Conservation (phyloP, 2,329 filamentous ascomycete species). For the Graphilbum ipis-grandicollis region DNA sequence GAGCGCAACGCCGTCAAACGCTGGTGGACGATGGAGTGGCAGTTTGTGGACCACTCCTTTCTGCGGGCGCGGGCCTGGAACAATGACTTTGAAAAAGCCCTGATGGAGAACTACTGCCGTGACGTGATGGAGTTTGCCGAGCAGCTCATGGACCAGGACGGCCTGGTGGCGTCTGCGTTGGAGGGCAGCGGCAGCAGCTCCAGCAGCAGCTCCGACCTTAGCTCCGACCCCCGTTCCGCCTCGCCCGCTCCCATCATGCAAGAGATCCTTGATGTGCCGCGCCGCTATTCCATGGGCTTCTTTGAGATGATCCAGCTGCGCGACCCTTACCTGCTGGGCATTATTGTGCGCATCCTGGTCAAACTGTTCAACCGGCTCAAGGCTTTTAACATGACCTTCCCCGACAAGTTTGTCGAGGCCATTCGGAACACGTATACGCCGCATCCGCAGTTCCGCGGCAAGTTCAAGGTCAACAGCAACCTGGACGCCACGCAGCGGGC, state of each 20-base stretch:
- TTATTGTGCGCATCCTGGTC: slow-evolving; percentile 64
- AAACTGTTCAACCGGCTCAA: slow-evolving; percentile 73
- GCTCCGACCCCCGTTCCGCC: no score
- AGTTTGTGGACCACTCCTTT: slow-evolving; percentile 64
- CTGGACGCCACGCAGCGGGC: slow-evolving; percentile 69
- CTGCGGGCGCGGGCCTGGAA: slow-evolving; percentile 74
- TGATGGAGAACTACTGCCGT: slow-evolving; percentile 85
- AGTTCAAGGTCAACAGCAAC: slow-evolving; percentile 55
- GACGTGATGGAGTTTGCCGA: slow-evolving; percentile 92
- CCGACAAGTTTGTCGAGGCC: slow-evolving; percentile 26
- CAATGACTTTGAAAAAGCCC: slow-evolving; percentile 44
- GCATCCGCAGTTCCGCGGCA: slow-evolving; percentile 32
- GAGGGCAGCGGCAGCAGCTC: not conserved
- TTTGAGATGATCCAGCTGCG: slow-evolving; percentile 81
- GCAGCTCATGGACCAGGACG: slow-evolving; percentile 67
- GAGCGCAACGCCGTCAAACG: slow-evolving; percentile 51
- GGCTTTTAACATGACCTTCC: slow-evolving; percentile 57
- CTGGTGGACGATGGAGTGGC: slow-evolving; percentile 80
- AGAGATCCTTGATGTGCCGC: slow-evolving; percentile 45
- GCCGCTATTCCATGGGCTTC: slow-evolving; percentile 47
- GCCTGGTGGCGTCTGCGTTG: slow-evolving; percentile 60
- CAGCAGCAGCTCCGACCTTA: no score
- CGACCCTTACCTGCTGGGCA: slow-evolving; percentile 69
- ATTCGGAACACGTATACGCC: slow-evolving; percentile 52
- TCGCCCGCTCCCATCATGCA: slow-evolving; percentile 19